Evolutionary conservation across 2,329 filamentous ascomycete species (phyloP), one percentile per base, ranked within the genome.

Genomic region (Arthrobotrys pseudoclavata): DNA sequence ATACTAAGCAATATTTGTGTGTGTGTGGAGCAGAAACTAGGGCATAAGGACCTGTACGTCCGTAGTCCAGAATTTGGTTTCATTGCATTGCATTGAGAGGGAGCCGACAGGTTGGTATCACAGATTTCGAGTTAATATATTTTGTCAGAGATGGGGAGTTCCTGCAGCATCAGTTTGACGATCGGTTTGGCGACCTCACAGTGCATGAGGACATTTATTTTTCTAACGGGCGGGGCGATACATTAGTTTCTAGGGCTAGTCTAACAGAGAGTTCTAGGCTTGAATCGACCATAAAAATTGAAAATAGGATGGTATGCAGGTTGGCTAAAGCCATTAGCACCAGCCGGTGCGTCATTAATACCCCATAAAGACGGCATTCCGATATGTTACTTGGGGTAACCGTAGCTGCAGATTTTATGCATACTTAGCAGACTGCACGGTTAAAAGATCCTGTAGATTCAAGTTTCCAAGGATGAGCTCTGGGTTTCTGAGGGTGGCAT

Each of bases 51-150:
- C 50, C 20, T 63, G 60, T 47, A 48, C 26, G 13, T 48, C 29
- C 45, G 34, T 50, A 26, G 50, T 50, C 24, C 57, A 50, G 18
- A 55, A 53, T 48, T 42, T 61, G 20, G 71, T 52, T 69, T 53
- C 47, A 66, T 69, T 76, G 26, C 26, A 66, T 64, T 69, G 26
- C 29, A 57, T 53, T 31, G 20, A n/a, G 34, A 55, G 37, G 6
- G 48, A 55, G 34, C 67, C 67, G 62, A 47, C 18, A 66, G 60
- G 31, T 55, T 26, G 53, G 53, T 62, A 53, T 45, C 62, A 57
- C 47, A 47, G 34, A 64, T 64, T 48, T 62, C 47, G 55, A 60
- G 62, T 64, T 68, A 67, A 52, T 61, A 55, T 67, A 74, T 60
- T 68, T 50, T 40, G 45, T 10, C n/a, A 53, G 50, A 48, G 26